A percentile compares a stretch with the other conserved stretches of the same genome.
These are phyloP conservation scores for Solanum microdontum DNA, from an alignment of 257 asterid species.

Conservation along the genomic window DNA sequence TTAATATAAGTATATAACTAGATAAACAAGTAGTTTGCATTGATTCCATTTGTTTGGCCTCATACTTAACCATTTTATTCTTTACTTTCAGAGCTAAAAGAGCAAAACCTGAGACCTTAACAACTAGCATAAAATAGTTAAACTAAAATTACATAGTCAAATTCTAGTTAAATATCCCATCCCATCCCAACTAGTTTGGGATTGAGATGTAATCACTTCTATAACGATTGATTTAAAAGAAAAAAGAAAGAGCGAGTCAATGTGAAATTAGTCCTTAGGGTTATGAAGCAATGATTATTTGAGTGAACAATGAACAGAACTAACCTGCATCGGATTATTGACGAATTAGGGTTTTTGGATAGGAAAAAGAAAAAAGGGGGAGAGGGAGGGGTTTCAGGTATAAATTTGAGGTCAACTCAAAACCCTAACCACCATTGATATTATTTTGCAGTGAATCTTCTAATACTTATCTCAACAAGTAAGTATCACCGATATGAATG, in stretches of 20 bases:
- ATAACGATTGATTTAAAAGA: neutral
- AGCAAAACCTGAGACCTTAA: neutral
- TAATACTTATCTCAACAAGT: neutral
- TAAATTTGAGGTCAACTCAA: conserved; percentile 17
- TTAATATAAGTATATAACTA: neutral
- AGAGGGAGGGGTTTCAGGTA: conserved; percentile 5
- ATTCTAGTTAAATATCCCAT: neutral
- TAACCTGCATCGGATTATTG: neutral
- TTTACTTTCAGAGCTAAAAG: neutral
- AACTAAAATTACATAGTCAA: neutral
- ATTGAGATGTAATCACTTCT: neutral
- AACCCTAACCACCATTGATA: conserved; percentile 55
- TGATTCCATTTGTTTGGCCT: neutral
- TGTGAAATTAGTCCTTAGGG: neutral
- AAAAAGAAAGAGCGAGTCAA: neutral
- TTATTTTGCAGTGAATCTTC: conserved; percentile 3
- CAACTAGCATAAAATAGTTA: neutral
- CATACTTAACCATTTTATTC: neutral
- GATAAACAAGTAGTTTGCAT: neutral
- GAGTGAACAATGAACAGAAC: neutral
- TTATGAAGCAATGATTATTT: neutral
- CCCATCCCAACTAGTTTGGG: neutral
- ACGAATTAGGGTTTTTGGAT: conserved; percentile 43
- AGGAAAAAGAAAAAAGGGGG: neutral
- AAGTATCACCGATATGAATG: neutral